phyloP scores from a whole-genome alignment of 2,329 filamentous ascomycete species.

The Fusarium acutatum region DNA sequence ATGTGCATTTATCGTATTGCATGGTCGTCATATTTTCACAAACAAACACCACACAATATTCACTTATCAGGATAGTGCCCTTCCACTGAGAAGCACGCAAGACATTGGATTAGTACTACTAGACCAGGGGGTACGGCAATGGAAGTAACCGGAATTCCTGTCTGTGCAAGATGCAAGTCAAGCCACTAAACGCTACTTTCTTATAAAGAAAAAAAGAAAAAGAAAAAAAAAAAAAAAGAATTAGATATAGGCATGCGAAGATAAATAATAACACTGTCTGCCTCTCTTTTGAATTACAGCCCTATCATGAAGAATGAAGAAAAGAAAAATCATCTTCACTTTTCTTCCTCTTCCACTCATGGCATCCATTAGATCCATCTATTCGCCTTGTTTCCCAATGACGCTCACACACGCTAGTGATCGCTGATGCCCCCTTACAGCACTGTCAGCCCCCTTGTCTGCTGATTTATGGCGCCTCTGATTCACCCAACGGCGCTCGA shows the following conservation, averaged over 20 bases:
- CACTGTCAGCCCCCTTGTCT: constrained; percentile 21
- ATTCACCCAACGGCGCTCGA: constrained; percentile 24
- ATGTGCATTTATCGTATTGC: constrained; percentile 11
- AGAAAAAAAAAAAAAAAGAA: background rate
- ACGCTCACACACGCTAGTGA: constrained; percentile 12
- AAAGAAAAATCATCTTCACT: background rate
- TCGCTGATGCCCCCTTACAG: constrained; percentile 30
- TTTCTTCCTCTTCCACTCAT: background rate
- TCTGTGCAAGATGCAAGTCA: background rate
- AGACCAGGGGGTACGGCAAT: background rate
- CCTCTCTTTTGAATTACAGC: background rate
- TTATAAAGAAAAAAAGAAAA: background rate
- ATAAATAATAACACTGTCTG: background rate
- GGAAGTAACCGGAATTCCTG: background rate
- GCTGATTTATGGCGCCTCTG: background rate
- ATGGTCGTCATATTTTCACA: background rate
- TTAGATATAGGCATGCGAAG: background rate
- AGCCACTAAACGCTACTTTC: background rate
- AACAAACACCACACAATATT: constrained; percentile 19
- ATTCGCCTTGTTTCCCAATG: constrained; percentile 19
- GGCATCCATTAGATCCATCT: background rate
- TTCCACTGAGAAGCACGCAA: constrained; percentile 15
- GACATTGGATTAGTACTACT: background rate
- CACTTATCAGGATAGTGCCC: constrained; percentile 11
- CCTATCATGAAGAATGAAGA: background rate